These are phyloP conservation scores for Brasilioporus rufonigricans DNA, from an alignment of 768 basidiomycete species.

Conservation along the genomic window DNA sequence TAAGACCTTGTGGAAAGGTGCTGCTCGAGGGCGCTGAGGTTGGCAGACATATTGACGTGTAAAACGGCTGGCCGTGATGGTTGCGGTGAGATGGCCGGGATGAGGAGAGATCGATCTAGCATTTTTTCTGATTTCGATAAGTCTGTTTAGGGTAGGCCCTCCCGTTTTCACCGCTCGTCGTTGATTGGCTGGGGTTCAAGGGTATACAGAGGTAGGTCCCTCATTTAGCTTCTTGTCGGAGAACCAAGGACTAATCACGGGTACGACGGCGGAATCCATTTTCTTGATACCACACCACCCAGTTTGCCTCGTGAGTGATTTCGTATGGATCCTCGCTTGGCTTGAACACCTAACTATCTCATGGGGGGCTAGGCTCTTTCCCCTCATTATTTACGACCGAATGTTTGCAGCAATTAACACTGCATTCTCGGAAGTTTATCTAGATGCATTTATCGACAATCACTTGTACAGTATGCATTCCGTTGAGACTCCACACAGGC, in stretches of 20 bases:
- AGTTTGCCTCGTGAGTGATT: not conserved
- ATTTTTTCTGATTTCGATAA: constrained; percentile 18
- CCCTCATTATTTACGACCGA: not conserved
- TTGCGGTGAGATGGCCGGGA: constrained; percentile 24
- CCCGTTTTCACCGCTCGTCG: not conserved
- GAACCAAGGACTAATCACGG: not conserved
- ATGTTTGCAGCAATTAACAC: not conserved
- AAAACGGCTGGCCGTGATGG: constrained; percentile 2
- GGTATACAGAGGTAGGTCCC: not conserved
- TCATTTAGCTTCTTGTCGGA: not conserved
- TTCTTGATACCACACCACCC: not conserved
- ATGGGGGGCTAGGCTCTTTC: not conserved
- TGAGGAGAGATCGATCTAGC: constrained; percentile 28
- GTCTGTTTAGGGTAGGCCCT: constrained; percentile 34
- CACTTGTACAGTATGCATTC: no score
- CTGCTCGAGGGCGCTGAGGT: constrained; percentile 73
- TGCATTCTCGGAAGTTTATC: not conserved
- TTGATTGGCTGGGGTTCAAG: constrained; percentile 13
- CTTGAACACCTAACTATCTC: not conserved
- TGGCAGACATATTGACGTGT: constrained; percentile 53
- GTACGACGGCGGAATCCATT: not conserved
- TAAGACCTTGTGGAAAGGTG: constrained; percentile 89
- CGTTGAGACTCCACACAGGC: no score
- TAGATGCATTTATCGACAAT: not conserved
- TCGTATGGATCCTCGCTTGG: not conserved